Percentiles rank a stretch among this genome's conserved stretches.
These are phyloP conservation scores for Agaricus subrufescens DNA, from an alignment of 768 basidiomycete species.

Conservation along the genomic window DNA sequence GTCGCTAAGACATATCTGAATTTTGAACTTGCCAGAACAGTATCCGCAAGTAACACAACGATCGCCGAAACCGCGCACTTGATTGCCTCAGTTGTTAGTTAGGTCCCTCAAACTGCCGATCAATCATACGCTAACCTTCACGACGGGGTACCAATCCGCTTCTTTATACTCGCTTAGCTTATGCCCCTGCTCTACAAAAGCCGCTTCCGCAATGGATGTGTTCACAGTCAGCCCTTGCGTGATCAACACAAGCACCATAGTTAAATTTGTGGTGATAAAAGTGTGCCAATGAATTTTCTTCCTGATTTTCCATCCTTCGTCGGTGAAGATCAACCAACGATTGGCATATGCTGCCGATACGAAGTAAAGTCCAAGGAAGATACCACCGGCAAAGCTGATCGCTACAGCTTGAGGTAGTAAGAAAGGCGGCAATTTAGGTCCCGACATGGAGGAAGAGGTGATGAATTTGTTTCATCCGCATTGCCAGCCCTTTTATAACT, in stretches of 20 bases:
- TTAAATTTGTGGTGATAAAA: background rate
- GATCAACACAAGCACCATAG: background rate
- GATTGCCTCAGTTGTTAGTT: background rate
- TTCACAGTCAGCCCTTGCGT: background rate
- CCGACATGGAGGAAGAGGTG: no score
- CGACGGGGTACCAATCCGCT: background rate
- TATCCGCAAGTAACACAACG: background rate
- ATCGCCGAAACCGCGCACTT: background rate
- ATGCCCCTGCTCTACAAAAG: background rate
- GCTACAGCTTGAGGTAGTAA: background rate
- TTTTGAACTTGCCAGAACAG: background rate
- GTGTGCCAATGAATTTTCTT: background rate
- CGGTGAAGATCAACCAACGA: conserved; percentile 5
- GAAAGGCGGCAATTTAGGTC: background rate
- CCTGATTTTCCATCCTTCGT: conserved; percentile 6
- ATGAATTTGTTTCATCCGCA: no score
- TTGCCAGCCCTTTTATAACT: no score
- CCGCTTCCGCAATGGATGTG: background rate
- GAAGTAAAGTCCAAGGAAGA: conserved; percentile 1
- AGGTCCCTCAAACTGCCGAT: background rate
- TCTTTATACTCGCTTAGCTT: no score
- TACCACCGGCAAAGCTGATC: background rate
- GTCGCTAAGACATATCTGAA: background rate
- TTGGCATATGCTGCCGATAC: background rate
- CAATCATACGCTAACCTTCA: background rate